phyloP scores from a whole-genome alignment of 495 filamentous ascomycete species.

The Parmelia sp. region DNA sequence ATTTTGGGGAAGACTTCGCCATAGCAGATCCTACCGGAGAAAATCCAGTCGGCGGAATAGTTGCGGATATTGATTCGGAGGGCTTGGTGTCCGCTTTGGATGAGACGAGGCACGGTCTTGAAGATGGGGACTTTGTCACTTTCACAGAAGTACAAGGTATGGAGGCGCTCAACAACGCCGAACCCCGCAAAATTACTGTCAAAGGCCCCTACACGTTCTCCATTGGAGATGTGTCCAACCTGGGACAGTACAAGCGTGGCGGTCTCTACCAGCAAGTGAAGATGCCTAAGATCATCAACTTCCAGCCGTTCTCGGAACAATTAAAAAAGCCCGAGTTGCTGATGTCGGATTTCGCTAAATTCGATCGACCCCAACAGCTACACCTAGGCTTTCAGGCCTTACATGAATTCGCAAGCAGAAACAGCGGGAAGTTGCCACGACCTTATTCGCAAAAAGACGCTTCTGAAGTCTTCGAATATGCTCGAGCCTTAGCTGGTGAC shows the following conservation, averaged over 20 bases:
- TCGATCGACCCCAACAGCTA: slow-evolving; percentile 85
- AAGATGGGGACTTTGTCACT: slow-evolving; percentile 94
- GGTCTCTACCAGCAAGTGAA: slow-evolving; percentile 93
- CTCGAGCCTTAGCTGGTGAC: slow-evolving; percentile 58
- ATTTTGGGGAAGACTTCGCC: slow-evolving; percentile 91
- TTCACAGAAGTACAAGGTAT: slow-evolving; percentile 92
- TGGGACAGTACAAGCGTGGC: slow-evolving; percentile 78
- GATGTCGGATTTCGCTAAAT: slow-evolving; percentile 94
- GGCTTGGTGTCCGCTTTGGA: slow-evolving; percentile 92
- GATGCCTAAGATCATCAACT: slow-evolving; percentile 92
- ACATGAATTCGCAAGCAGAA: slow-evolving; percentile 67
- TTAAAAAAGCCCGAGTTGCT: slow-evolving; percentile 82
- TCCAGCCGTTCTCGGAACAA: slow-evolving; percentile 68
- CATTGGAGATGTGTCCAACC: slow-evolving; percentile 83
- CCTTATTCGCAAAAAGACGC: slow-evolving; percentile 84
- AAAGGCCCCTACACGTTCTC: slow-evolving; percentile 96
- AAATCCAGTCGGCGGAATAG: slow-evolving; percentile 76
- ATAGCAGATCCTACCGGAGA: slow-evolving; percentile 88
- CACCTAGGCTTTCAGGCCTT: slow-evolving; percentile 92
- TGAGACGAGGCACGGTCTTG: slow-evolving; percentile 89
- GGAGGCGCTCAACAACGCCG: slow-evolving; percentile 76
- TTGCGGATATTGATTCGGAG: slow-evolving; percentile 80
- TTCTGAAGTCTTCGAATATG: slow-evolving; percentile 62
- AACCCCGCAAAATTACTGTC: slow-evolving; percentile 82
- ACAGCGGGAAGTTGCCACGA: slow-evolving; percentile 63